Percentiles rank a stretch among this genome's conserved stretches.
These are phyloP conservation scores for Sarocladium strictum DNA, from an alignment of 2,329 filamentous ascomycete species.

Conservation along the genomic window DNA sequence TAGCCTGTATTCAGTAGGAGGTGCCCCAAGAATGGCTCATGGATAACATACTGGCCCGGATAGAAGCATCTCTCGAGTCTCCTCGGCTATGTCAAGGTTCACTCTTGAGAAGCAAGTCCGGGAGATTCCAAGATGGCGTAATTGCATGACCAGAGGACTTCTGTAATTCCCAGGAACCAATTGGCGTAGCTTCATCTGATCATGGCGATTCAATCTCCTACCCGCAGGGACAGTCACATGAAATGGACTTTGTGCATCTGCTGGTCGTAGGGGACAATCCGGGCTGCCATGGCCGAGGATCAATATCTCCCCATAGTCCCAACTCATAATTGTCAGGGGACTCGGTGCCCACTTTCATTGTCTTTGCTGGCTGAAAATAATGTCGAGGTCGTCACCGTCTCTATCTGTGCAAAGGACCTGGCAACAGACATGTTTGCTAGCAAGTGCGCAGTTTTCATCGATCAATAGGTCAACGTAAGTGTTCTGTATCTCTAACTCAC, in stretches of 20 bases:
- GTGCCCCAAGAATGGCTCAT: constrained; percentile 24
- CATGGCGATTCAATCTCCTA: constrained; percentile 16
- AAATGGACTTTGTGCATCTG: neutral
- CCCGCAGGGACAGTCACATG: neutral
- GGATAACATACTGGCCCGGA: constrained; percentile 24
- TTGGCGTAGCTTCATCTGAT: constrained; percentile 16
- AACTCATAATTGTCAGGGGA: neutral
- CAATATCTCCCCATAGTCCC: neutral
- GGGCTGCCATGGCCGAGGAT: neutral
- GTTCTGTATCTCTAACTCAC: too few relatives aligned
- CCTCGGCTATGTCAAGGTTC: constrained; percentile 6
- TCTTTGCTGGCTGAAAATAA: constrained; percentile 38
- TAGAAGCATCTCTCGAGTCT: constrained; percentile 22
- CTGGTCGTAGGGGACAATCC: neutral
- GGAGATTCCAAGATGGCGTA: constrained; percentile 21
- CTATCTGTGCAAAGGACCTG: constrained; percentile 35
- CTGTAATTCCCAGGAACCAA: constrained; percentile 20
- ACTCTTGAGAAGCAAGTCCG: constrained; percentile 17
- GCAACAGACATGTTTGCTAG: constrained; percentile 21
- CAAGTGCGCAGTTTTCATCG: constrained; percentile 23
- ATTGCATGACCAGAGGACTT: constrained; percentile 22
- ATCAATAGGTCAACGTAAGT: constrained; percentile 37
- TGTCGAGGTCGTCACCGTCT: constrained; percentile 33
- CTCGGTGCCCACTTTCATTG: constrained; percentile 17
- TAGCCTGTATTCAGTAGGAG: constrained; percentile 19